phyloP scores from a whole-genome alignment of 1,139 yeast species.

The Yamadazyma diospyri region DNA sequence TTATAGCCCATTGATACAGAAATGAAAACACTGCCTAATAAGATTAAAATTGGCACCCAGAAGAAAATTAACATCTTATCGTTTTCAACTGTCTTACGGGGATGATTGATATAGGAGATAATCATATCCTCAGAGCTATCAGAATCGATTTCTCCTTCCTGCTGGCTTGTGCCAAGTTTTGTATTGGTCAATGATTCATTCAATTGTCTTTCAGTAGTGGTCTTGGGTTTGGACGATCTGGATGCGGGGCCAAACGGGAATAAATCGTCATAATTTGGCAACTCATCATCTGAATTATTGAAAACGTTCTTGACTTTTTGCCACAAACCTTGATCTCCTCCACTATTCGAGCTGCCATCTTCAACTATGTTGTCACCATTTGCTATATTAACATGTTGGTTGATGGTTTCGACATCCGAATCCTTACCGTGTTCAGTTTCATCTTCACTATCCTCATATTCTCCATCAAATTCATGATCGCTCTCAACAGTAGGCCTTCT shows the following conservation, averaged over 20 bases:
- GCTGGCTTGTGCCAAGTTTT: not conserved
- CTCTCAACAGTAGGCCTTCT: conserved; percentile 2
- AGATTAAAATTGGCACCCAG: conserved; percentile 74
- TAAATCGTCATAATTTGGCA: conserved; percentile 80
- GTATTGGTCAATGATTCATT: conserved; percentile 14
- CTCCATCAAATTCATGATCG: conserved; percentile 5
- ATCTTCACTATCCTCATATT: conserved; percentile 9
- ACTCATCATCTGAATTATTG: conserved; percentile 39
- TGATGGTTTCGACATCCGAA: conserved; percentile 2
- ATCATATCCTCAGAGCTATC: conserved; percentile 55
- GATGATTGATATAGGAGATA: conserved; percentile 53
- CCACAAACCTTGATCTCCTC: conserved; percentile 37
- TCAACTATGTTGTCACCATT: conserved; percentile 11
- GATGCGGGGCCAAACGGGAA: conserved; percentile 60
- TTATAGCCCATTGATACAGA: conserved; percentile 51
- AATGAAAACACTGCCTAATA: conserved; percentile 50
- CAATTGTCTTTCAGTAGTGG: conserved; percentile 33
- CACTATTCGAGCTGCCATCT: conserved; percentile 33
- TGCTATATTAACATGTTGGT: conserved; percentile 6
- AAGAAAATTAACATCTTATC: conserved; percentile 85
- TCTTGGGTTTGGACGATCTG: conserved; percentile 27
- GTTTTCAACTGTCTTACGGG: conserved; percentile 64
- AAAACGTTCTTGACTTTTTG: conserved; percentile 61
- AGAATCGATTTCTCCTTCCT: conserved; percentile 18
- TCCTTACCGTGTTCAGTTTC: conserved; percentile 10